A percentile compares a stretch with the other conserved stretches of the same genome.
These are phyloP conservation scores for Gastrodia elata DNA, from an alignment of 106 monocot species.

Conservation along the genomic window DNA sequence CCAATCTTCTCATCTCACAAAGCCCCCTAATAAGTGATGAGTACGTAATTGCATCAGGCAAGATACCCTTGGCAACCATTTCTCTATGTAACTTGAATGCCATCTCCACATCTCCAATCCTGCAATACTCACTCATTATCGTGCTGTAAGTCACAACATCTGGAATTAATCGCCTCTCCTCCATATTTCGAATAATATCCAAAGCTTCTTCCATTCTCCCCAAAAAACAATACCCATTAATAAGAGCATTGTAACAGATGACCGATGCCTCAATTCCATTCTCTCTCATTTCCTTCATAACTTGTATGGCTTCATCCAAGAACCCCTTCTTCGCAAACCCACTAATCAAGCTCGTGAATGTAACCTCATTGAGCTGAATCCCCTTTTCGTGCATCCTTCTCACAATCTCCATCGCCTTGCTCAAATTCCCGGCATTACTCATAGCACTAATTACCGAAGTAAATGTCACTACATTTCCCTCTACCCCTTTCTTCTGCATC, in stretches of 20 bases:
- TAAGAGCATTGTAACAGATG: conserved; percentile 62
- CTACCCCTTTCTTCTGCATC: conserved; percentile 56
- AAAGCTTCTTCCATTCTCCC: conserved; percentile 51
- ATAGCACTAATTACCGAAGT: conserved; percentile 57
- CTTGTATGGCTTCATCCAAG: conserved; percentile 59
- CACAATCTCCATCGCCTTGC: conserved; percentile 56
- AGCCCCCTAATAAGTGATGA: conserved; percentile 74
- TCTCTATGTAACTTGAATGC: conserved; percentile 51
- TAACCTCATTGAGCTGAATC: conserved; percentile 55
- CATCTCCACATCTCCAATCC: conserved; percentile 50
- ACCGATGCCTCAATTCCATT: conserved; percentile 40
- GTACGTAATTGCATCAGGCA: conserved; percentile 54
- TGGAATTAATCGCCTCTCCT: conserved; percentile 34
- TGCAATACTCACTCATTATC: conserved; percentile 44
- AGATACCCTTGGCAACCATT: conserved; percentile 49
- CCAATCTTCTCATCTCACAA: conserved; percentile 50
- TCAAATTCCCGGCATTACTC: conserved; percentile 68
- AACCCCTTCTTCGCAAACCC: conserved; percentile 68
- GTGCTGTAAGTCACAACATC: conserved; percentile 70
- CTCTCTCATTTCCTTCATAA: conserved; percentile 59
- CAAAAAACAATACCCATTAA: conserved; percentile 60
- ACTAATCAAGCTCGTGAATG: conserved; percentile 67
- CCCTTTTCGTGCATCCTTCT: conserved; percentile 56
- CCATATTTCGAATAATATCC: conserved; percentile 39
- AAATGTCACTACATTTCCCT: conserved; percentile 58